Evolutionary conservation across 2,329 filamentous ascomycete genomes (phyloP).

Genomic region (Calycina herbarum): DNA sequence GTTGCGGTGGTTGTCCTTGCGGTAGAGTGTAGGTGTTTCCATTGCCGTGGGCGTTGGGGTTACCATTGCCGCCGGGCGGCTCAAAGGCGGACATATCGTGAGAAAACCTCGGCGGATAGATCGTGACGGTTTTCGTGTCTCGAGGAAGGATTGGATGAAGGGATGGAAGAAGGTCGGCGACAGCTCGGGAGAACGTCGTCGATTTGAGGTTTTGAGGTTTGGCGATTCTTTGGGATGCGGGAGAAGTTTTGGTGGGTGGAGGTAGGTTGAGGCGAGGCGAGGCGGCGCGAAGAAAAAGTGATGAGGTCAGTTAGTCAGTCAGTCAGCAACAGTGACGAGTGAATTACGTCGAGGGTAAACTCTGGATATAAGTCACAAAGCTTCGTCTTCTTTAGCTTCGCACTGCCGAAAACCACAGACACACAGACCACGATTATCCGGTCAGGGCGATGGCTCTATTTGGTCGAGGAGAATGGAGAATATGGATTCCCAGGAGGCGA

Average conservation of each 20-base stretch:
- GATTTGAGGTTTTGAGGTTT: not conserved
- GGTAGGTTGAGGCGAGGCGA: not conserved
- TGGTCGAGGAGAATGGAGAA: not conserved
- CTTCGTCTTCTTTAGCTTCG: not conserved
- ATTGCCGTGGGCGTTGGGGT: not conserved
- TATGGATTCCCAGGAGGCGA: not conserved
- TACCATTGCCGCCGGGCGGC: constrained; percentile 18
- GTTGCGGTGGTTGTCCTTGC: constrained; percentile 3
- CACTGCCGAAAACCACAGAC: not conserved
- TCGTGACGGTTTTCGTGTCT: not conserved
- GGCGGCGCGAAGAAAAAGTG: not conserved
- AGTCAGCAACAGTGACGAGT: not conserved
- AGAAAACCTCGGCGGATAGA: constrained; percentile 5
- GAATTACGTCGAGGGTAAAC: constrained; percentile 11
- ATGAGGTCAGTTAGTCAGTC: not conserved
- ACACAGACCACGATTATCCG: not conserved
- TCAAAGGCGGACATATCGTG: constrained; percentile 22
- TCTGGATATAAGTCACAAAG: constrained; percentile 12
- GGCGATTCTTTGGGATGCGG: not conserved
- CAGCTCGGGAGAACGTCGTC: constrained; percentile 24
- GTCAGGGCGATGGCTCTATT: not conserved
- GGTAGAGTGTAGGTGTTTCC: not conserved
- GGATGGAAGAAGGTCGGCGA: constrained; percentile 22
- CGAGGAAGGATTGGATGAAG: constrained; percentile 1
- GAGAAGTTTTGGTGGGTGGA: not conserved